A percentile compares a stretch with the other conserved stretches of the same genome.
Conservation (phyloP, 805 yeast genomes). For the Sugiyamaella qingdaonensis region DNA sequence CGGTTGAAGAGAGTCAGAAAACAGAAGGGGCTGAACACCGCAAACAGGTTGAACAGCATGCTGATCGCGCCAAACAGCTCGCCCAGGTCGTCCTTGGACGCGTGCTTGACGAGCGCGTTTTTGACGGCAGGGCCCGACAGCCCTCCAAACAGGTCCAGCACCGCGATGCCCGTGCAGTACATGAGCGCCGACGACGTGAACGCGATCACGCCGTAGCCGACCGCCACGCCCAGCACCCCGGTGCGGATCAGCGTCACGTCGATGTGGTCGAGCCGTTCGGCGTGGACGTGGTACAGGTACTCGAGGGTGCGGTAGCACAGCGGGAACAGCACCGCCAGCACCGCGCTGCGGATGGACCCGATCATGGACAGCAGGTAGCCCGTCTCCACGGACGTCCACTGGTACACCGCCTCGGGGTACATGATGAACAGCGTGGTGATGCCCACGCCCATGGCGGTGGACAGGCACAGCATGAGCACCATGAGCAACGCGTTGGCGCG, state of each 20-base stretch:
- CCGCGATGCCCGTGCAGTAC: constrained; percentile 13
- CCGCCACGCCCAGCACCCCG: constrained; percentile 16
- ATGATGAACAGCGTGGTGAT: constrained; percentile 23
- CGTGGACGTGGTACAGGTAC: constrained; percentile 2
- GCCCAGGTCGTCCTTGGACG: constrained; percentile 22
- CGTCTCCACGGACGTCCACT: constrained; percentile 31
- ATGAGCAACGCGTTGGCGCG: constrained; percentile 21
- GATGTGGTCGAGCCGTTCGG: constrained; percentile 18
- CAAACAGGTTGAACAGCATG: constrained; percentile 17
- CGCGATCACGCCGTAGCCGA: constrained; percentile 18
- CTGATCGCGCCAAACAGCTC: constrained; percentile 27
- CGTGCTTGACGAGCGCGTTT: constrained; percentile 24
- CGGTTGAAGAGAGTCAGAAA: constrained; percentile 17
- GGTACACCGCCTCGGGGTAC: constrained; percentile 27
- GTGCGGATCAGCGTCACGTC: constrained; percentile 19
- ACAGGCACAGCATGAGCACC: constrained; percentile 11
- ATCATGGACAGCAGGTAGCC: constrained; percentile 29
- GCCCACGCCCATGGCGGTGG: constrained; percentile 16
- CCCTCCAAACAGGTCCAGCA: constrained; percentile 19
- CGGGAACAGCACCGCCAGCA: constrained; percentile 25
- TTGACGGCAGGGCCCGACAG: constrained; percentile 22
- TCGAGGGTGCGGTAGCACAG: constrained; percentile 13
- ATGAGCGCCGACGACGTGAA: constrained; percentile 19
- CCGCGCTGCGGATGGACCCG: constrained; percentile 24
- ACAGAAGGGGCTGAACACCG: constrained; percentile 19